Base-by-base conservation (phyloP, 768 basidiomycete genomes). In the Termitomyces sp. region DNA sequence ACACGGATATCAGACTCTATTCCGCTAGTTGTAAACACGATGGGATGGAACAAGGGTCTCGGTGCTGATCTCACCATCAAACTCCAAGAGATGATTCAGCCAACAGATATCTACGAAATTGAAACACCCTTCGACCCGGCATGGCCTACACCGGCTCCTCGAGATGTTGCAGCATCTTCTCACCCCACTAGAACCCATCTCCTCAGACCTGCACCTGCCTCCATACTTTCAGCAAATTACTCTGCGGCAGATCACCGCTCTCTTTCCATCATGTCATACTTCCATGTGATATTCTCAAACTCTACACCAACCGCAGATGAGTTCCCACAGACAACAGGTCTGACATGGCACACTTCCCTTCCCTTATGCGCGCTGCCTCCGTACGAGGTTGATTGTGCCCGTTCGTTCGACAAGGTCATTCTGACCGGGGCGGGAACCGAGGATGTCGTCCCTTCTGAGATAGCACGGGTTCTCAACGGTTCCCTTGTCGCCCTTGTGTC, bases 11-110 rank as follows among this genome's bases (percentile, higher is more conserved):
- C 70, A 6, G 86, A 89, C 53, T 62, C 74, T 32, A 84, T 95
- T 5, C 96, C 96, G 0, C 83, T 98, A 17, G 85, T 98, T 15
- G 83, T 98, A 56, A 99, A 98, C 71, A 98, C 92, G 0, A 96
- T 96, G 86, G 96, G 96, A 2, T 99, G 96, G 96, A 84, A 84
- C 5, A 98, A 96, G 71, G 96, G 96, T 7, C 84, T 97, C 3
- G 96, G 96, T 3, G 88, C 86, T 15, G 92, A 96, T 66, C 75
- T 98, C 11, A 83, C 86, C 2, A 71, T 70, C 14, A 83, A 83
- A 63, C 88, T 99, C 52, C 88, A 95, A 66, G 82, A 82, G 10
- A 74, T 86, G 38, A 74, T 86, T 5, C 77, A 82, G 29, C 84
- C 92, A 0, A 84, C 85, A 0, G 76, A 84, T 60, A 73, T 89